phyloP scores from a whole-genome alignment of 208 protist genomes.

The Blastocrithidia nonstop region DNA sequence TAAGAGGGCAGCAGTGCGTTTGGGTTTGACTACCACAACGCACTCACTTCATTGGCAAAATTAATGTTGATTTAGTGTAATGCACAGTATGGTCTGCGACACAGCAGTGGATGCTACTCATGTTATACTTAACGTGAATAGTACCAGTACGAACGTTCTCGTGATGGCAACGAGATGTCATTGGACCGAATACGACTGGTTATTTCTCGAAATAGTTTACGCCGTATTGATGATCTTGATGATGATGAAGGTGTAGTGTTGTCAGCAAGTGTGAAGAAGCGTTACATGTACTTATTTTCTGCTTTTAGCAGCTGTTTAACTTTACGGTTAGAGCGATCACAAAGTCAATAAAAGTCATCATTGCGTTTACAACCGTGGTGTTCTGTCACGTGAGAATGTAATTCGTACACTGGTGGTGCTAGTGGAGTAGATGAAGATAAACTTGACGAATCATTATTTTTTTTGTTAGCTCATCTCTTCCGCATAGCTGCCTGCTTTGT shows the following conservation, averaged over 20 bases:
- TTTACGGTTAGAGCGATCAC: constrained; percentile 15
- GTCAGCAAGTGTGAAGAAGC: constrained; percentile 11
- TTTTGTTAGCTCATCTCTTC: too few relatives aligned
- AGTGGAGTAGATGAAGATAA: too few relatives aligned
- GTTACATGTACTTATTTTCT: constrained; percentile 29
- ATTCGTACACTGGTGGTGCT: constrained; percentile 75
- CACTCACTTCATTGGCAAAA: constrained; percentile 28
- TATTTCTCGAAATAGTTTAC: constrained; percentile 37
- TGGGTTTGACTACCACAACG: constrained; percentile 13
- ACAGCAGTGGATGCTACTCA: constrained; percentile 37
- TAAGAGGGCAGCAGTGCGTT: constrained; percentile 21
- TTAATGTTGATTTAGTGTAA: constrained; percentile 6
- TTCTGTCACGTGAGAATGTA: constrained; percentile 23
- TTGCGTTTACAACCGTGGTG: background rate
- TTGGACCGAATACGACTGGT: constrained; percentile 16
- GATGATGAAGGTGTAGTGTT: background rate
- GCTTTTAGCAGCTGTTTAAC: constrained; percentile 17
- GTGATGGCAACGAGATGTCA: constrained; percentile 31
- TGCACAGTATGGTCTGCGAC: constrained; percentile 20
- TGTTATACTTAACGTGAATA: constrained; percentile 34
- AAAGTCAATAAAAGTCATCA: constrained; percentile 46
- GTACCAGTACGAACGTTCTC: constrained; percentile 54
- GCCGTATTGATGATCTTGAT: constrained; percentile 6
- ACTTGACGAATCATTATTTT: too few relatives aligned
- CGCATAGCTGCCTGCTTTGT: too few relatives aligned